phyloP scores from a whole-genome alignment of 2,329 filamentous ascomycete species.

The Tolypocladium endophyticum region DNA sequence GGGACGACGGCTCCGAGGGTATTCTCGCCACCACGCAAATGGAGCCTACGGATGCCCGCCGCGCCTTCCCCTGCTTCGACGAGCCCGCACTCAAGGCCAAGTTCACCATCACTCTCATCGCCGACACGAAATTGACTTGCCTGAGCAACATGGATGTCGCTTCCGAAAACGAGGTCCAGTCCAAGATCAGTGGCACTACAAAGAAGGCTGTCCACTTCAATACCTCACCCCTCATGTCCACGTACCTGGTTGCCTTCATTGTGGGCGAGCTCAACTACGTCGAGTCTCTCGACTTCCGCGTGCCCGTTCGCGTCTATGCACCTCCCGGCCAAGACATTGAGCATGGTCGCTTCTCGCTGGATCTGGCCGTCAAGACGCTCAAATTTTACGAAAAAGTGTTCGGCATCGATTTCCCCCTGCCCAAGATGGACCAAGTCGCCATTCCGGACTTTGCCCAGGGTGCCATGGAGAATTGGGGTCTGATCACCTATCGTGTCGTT shows the following conservation, averaged over 20 bases:
- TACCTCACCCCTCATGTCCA: slow-evolving; percentile 88
- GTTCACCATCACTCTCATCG: slow-evolving; percentile 83
- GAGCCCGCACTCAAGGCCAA: slow-evolving; percentile 89
- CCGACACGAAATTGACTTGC: slow-evolving; percentile 83
- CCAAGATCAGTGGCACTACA: slow-evolving; percentile 31
- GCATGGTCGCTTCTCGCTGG: slow-evolving; percentile 80
- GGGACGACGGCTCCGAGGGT: slow-evolving; percentile 63
- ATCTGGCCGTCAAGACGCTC: slow-evolving; percentile 80
- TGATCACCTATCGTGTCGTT: slow-evolving; percentile 90
- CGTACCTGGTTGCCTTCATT: slow-evolving; percentile 89
- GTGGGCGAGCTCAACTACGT: slow-evolving; percentile 90
- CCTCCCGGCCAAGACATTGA: slow-evolving; percentile 84
- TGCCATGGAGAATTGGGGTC: slow-evolving; percentile 97
- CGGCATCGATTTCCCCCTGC: slow-evolving; percentile 55
- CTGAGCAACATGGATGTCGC: slow-evolving; percentile 95
- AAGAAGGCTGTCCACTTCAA: slow-evolving; percentile 80
- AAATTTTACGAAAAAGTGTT: slow-evolving; percentile 81
- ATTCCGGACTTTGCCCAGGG: slow-evolving; percentile 93
- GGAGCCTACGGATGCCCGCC: slow-evolving; percentile 87
- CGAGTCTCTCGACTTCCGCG: slow-evolving; percentile 82
- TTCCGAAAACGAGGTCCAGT: slow-evolving; percentile 57
- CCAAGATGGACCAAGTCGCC: slow-evolving; percentile 57
- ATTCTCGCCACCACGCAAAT: slow-evolving; percentile 89
- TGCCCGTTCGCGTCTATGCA: slow-evolving; percentile 89
- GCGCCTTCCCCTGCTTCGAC: slow-evolving; percentile 93